Base-by-base conservation (phyloP, 1,284 basidiomycete genomes). In the Fomitopsis palustris region DNA sequence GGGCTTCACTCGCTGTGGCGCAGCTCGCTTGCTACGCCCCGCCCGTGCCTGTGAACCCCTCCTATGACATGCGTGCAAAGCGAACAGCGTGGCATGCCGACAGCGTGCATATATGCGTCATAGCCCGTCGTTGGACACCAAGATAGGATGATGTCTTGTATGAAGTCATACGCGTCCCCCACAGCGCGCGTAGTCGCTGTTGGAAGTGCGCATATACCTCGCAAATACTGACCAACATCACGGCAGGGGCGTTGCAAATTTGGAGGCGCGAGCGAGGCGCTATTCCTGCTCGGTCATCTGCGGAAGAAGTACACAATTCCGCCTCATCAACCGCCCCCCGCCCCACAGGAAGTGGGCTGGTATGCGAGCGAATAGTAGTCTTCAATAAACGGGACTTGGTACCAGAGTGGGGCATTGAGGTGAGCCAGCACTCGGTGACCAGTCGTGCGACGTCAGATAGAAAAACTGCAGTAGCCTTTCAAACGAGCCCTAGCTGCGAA, bases 341-440 rank as follows among this genome's bases (percentile, higher is more conserved):
- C 61, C 47, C 53, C 14, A 52, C 58, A 25, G 12, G 57, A 8
- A 54, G 55, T 25, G 70, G 70, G 25, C 72, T 74, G 56, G 77
- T 85, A 53, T 90, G 90, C 67, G 89, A 95, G 74, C 90, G 92
- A 55, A 82, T 99, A 41, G 86, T 99, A 43, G 92, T 98, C 5
- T 86, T 98, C 67, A 96, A 94, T 67, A 98, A 98, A 77, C 83
- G 90, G 42, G 97, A 99, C 75, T 78, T 98, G 47, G 93, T 97
- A 5, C 88, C 95, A 52, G 79, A 83, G 62, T 87, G 88, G 81
- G 92, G 94, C 33, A 84, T 96, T 67, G 83, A 90, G 80, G 95
- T 95, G 66, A 65, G 83, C 72, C 9, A 3, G 25, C 14, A 3
- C 19, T 21, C 8, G 5, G 2, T 31, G 29, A 53, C 17, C 45